Conservation (phyloP, 2,329 filamentous ascomycete genomes). For the Blastomyces percursus region DNA sequence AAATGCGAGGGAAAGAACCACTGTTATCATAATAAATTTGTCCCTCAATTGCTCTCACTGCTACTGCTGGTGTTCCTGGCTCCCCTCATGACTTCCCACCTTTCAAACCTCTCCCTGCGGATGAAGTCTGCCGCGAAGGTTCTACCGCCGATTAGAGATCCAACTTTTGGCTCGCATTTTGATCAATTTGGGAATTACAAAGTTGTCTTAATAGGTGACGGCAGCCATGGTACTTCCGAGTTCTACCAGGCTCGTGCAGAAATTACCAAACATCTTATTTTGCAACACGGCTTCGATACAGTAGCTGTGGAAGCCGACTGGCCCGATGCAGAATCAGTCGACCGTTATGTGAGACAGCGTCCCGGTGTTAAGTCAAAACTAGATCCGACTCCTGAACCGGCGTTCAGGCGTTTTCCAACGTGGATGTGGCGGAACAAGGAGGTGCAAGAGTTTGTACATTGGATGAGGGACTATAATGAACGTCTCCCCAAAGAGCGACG, state of each 20-base stretch:
- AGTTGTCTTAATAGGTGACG: conserved; percentile 38
- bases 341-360: conserved; percentile 41
- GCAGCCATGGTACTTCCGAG: conserved; percentile 45
- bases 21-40: not conserved
- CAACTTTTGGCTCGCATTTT: conserved; percentile 32
- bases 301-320: conserved; percentile 45
- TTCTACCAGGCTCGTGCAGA: conserved; percentile 44
- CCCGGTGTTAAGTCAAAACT: conserved; percentile 28
- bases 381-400: conserved; percentile 23
- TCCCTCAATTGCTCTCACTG: not conserved
- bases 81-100: conserved; percentile 16
- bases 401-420: conserved; percentile 42
- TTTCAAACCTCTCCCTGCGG: conserved; percentile 26
- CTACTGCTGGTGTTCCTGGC: not conserved
- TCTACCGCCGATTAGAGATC: conserved; percentile 27
- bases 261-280: conserved; percentile 42
- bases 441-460: conserved; percentile 42
- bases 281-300: conserved; percentile 41
- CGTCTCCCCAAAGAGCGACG: conserved; percentile 21
- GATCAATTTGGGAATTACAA: conserved; percentile 31
- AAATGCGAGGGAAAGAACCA: not conserved
- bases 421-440: conserved; percentile 49
- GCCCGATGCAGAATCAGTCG: conserved; percentile 43
- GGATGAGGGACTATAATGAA: conserved; percentile 39
- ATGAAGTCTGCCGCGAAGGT: conserved; percentile 28